Evolutionary conservation across 148 eudicot genomes (phyloP).

Genomic region (Tetragonia tetragonoides): DNA sequence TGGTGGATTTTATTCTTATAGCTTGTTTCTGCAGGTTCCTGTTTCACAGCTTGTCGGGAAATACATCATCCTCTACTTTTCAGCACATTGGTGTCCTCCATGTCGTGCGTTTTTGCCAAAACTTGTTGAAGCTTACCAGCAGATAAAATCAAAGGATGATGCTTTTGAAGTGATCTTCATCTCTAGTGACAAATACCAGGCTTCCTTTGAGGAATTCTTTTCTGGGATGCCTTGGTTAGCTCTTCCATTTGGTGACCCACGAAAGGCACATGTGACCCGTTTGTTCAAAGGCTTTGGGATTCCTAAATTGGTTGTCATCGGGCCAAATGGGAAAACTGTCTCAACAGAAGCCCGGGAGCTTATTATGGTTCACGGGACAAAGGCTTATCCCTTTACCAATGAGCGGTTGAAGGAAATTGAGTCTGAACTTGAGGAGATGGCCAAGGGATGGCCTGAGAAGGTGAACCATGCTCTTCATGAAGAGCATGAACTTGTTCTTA

Average conservation of each 20-base stretch:
- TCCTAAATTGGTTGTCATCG: slow-evolving; percentile 56
- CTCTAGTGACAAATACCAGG: slow-evolving; percentile 59
- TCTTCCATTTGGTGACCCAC: slow-evolving; percentile 55
- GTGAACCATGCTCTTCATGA: slow-evolving; percentile 41
- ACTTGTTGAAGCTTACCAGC: slow-evolving; percentile 48
- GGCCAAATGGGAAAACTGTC: slow-evolving; percentile 50
- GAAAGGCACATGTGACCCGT: slow-evolving; percentile 38
- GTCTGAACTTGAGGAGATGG: slow-evolving; percentile 43
- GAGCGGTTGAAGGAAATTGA: slow-evolving; percentile 56
- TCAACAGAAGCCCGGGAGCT: slow-evolving; percentile 52
- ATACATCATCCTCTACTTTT: slow-evolving; percentile 58
- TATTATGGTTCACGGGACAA: slow-evolving; percentile 48
- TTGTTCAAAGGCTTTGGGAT: slow-evolving; percentile 56
- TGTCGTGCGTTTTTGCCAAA: slow-evolving; percentile 70
- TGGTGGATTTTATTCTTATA: neutral
- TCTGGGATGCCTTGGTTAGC: slow-evolving; percentile 73
- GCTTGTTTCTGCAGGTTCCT: slow-evolving; percentile 38
- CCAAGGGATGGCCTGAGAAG: slow-evolving; percentile 59
- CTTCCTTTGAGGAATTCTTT: slow-evolving; percentile 54
- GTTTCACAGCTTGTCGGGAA: slow-evolving; percentile 68
- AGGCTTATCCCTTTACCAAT: slow-evolving; percentile 63
- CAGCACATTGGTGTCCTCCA: slow-evolving; percentile 83
- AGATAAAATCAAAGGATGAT: slow-evolving; percentile 45
- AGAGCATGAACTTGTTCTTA: slow-evolving; percentile 56
- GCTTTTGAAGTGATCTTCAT: slow-evolving; percentile 64